Evolutionary conservation across 331 rosid species (phyloP).

Genomic region (Rhamnella rubrinervis): DNA sequence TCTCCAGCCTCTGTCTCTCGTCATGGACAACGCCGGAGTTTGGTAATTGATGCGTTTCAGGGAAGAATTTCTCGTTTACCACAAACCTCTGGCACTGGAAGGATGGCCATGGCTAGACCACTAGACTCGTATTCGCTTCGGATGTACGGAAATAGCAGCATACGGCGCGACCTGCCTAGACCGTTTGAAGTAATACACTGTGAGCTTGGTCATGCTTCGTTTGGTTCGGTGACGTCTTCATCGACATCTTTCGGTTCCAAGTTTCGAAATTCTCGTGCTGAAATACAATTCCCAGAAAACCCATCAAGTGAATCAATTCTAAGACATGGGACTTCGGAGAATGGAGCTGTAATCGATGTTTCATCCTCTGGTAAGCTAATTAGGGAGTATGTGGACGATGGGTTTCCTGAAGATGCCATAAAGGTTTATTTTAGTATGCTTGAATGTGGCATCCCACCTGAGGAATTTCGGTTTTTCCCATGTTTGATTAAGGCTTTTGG

Average conservation of each 20-base stretch:
- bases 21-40: too few species aligned
- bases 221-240: background rate
- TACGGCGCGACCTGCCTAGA: background rate
- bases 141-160: background rate
- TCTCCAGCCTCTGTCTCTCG: too few species aligned
- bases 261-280: slow-evolving; percentile 5
- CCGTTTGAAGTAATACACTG: background rate
- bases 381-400: slow-evolving; percentile 21
- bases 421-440: slow-evolving; percentile 27
- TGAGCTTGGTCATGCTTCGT: background rate
- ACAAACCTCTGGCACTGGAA: too few species aligned
- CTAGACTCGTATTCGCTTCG: too few species aligned
- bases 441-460: slow-evolving; percentile 28
- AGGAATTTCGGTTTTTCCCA: slow-evolving; percentile 35
- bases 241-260: slow-evolving; percentile 13
- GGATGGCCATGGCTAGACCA: too few species aligned
- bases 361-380: slow-evolving; percentile 6
- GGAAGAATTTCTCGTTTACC: too few species aligned
- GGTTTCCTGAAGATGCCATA: slow-evolving; percentile 28
- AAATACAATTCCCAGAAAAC: slow-evolving; percentile 8
- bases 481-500: slow-evolving; percentile 46
- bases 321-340: background rate
- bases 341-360: background rate
- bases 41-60: too few species aligned
- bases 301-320: slow-evolving; percentile 13